Percentiles rank a stretch among this genome's conserved stretches.
Conservation (phyloP, 192 early-diverging fungal genomes). For the Coemansia javaensis region DNA sequence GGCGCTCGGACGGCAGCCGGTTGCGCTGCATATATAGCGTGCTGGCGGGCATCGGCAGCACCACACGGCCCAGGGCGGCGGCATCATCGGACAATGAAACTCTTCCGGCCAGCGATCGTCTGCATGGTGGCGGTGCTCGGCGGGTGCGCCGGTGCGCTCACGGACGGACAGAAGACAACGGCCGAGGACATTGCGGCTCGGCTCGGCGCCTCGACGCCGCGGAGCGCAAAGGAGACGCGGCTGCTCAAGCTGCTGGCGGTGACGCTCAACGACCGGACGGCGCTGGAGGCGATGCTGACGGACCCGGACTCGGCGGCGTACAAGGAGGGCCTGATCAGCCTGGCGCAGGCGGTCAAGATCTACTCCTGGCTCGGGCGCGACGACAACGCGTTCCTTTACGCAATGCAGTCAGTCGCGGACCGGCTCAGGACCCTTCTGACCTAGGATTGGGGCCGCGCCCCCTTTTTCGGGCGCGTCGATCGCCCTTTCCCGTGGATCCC, state of each 20-base stretch:
- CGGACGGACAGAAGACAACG: slow-evolving; percentile 10
- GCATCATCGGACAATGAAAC: slow-evolving; percentile 1
- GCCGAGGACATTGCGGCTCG: slow-evolving; percentile 9
- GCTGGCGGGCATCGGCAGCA: too few relatives aligned
- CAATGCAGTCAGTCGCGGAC: slow-evolving; percentile 27
- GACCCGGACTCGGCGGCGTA: slow-evolving; percentile 29
- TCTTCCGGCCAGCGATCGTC: background rate
- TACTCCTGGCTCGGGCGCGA: slow-evolving; percentile 37
- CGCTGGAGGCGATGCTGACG: slow-evolving; percentile 32
- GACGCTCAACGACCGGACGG: slow-evolving; percentile 33
- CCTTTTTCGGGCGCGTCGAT: background rate
- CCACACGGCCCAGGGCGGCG: too few relatives aligned
- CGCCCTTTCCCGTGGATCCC: too few relatives aligned
- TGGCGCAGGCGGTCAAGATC: slow-evolving; percentile 34
- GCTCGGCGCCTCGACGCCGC: slow-evolving; percentile 10
- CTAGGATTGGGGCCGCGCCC: background rate
- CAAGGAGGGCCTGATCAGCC: slow-evolving; percentile 35
- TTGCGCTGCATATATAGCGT: too few relatives aligned
- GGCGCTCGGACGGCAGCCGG: too few relatives aligned
- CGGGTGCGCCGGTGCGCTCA: slow-evolving; percentile 1
- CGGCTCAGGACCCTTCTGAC: slow-evolving; percentile 13
- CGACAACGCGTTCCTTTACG: slow-evolving; percentile 19
- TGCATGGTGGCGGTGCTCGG: background rate
- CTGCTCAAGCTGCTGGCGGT: slow-evolving; percentile 16
- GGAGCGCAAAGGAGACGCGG: slow-evolving; percentile 17